Evolutionary conservation across 768 basidiomycete species (phyloP), one percentile per base, ranked within the genome.

Genomic region (Rhodotorula graminis): DNA sequence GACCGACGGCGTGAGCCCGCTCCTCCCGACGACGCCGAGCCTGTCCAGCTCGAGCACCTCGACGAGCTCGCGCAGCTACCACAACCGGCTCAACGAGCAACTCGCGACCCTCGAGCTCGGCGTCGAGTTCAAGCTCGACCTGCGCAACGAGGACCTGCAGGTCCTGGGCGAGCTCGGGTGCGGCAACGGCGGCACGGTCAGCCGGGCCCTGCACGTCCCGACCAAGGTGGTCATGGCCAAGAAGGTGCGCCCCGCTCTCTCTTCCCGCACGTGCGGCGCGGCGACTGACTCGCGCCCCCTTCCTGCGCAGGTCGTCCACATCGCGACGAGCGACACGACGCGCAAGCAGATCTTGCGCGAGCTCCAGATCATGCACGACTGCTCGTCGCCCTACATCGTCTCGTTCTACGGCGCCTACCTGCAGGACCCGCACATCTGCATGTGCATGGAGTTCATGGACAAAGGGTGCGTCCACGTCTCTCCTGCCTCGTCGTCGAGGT

Each of bases 311-410:
- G 92, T 93, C 80, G 92, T 96, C 42, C 87, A 94, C 72, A 95
- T 96, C 81, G 93, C 95, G 82, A 93, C 93, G 44, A 97, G 97
- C 80, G 95, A 93, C 18, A 87, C 92, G 4, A 92, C 98, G 46
- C 86, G 94, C 74, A 99, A 98, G 81, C 96, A 99, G 83, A 98
- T 99, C 78, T 84, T 98, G 50, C 89, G 96, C 64, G 96, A 99
- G 80, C 84, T 99, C 76, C 95, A 97, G 78, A 98, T 99, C 84
- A 95, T 98, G 95, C 92, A 97, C 81, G 91, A 96, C 82, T 76
- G 73, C 63, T 37, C 44, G 9, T 71, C 68, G 19, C 72, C 72
- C 19, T 91, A 93, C 81, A 99, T 99, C 80, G 90, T 99, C 78
- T 93, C 91, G 0, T 99, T 97, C 84, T 94, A 90, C 80, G 96